Evolutionary conservation across 2,329 filamentous ascomycete species (phyloP), one percentile per base, ranked within the genome.

Genomic region (Arachnomyces sp.): DNA sequence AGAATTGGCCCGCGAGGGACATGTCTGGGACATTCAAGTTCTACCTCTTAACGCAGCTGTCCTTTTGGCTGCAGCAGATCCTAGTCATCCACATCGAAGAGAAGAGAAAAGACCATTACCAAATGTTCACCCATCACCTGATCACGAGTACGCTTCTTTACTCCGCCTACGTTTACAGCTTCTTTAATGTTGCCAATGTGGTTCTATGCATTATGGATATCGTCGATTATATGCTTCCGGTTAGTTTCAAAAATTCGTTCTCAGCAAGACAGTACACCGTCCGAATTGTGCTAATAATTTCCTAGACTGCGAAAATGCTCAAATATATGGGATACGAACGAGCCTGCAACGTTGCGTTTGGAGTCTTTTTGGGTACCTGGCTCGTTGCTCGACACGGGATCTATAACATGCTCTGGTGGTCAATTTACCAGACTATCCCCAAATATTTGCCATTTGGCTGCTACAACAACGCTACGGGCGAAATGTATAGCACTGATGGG

Each of bases 61-160:
- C 84, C 16, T 96, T 95, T 63, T 95, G 87, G 84, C 65, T 95
- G 35, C 90, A 96, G 67, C 89, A 95, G 66, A 84, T 96, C 49
- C 71, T 95, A 25, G 86, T 95, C 43, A 86, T 96, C 60, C 84
- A 95, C 65, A 88, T 96, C 44, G 92, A 98, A 65, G 86, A 93
- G 66, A 80, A 84, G 50, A 78, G 92, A 55, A 96, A 96, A 68
- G 92, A 98, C 55, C 84, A 95, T 65, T 84, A 80, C 69, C 90
- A 96, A 65, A 96, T 96, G 92, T 80, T 96, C 51, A 82, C 80
- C 13, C 92, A 96, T 63, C 92, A 98, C 67, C 77, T 95, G 58
- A 80, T 96, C 59, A 98, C 92, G 14, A 86, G 82, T 55, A 70
- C 73, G 4, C 78, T 98, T 33, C 80, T 98, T 48, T 80, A 80